phyloP scores from a whole-genome alignment of 169 alveolate species.

The Plasmodium adleri region DNA sequence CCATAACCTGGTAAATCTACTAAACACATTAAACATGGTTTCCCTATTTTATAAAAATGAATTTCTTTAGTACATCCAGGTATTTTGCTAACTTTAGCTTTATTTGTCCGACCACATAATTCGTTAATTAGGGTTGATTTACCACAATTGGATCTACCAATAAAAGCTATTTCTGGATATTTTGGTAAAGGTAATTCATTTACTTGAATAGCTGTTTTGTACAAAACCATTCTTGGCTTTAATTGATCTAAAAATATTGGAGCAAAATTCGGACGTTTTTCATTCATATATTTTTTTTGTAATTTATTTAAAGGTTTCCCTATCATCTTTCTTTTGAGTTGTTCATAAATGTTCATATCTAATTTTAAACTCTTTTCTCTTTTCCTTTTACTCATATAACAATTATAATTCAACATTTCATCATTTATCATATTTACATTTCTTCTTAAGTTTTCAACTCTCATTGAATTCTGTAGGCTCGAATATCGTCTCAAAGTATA shows the following conservation, averaged over 20 bases:
- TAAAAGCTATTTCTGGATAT: constrained; percentile 83
- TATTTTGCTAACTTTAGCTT: constrained; percentile 77
- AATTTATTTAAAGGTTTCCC: constrained; percentile 72
- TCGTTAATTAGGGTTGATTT: constrained; percentile 86
- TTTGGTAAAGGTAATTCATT: constrained; percentile 68
- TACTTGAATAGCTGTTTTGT: constrained; percentile 64
- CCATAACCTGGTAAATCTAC: constrained; percentile 89
- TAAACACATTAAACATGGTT: constrained; percentile 82
- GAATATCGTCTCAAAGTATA: constrained; percentile 33
- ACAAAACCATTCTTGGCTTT: constrained; percentile 80
- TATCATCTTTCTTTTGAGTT: constrained; percentile 49
- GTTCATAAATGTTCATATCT: constrained; percentile 62
- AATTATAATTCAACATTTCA: not conserved
- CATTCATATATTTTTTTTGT: constrained; percentile 68
- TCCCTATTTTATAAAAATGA: constrained; percentile 84
- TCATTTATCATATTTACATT: constrained; percentile 24
- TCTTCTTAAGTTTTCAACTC: constrained; percentile 11
- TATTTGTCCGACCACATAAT: constrained; percentile 81
- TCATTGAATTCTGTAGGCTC: constrained; percentile 26
- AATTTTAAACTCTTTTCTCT: constrained; percentile 45
- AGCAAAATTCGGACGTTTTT: constrained; percentile 78
- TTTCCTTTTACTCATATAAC: constrained; percentile 55
- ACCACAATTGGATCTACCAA: constrained; percentile 86
- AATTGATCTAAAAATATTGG: constrained; percentile 82
- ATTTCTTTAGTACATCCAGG: constrained; percentile 85